Evolutionary conservation across 345 rosid genomes (phyloP), one percentile per base, ranked within the genome.

Genomic region (Ceriops zippeliana): DNA sequence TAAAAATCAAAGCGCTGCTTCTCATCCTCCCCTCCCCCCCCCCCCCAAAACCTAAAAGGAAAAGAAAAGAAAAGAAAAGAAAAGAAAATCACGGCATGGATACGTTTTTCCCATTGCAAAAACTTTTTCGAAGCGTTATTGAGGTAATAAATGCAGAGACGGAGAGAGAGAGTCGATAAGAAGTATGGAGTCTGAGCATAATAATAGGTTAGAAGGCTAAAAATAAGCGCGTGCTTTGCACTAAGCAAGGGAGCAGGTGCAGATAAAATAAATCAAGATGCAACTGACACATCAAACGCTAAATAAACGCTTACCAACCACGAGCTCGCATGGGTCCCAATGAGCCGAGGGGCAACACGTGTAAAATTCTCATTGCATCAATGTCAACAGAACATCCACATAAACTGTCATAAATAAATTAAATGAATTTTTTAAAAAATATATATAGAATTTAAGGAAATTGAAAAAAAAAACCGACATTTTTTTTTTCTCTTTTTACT

Each of bases 311-410:
- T 57, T 57, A 2, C 51, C 75, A 46, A 42, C 49, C 16, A 42
- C 58, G 63, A 49, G 32, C 47, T 56, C 57, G 5, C 8, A 10
- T 69, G 82, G 79, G 72, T 22, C 81, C 84, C 63, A 24, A 17
- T 34, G 11, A 37, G 13, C 1, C 21, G 4, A 66, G 65, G 52
- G 62, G 76, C 68, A 75, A 49, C 22, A 38, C 30, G 52, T 37
- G 78, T 75, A 67, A 73, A 52, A 69, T 61, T 16, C 0, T 1
- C 3, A 1, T 20, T 27, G 49, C 27, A 0, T 15, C 6, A 52
- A 15, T 66, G 66, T 31, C 70, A 54, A 70, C 65, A 42, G 13
- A 42, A 30, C 31, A 28, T 9, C 47, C 47, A 2, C 47, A 38
- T 2, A 38, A 38, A 38, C 9, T 38, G 2, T 9, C 11, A 38